These are phyloP conservation scores for Eucalyptus shirleyi DNA, from an alignment of 345 rosid genomes.

Conservation along the genomic window DNA sequence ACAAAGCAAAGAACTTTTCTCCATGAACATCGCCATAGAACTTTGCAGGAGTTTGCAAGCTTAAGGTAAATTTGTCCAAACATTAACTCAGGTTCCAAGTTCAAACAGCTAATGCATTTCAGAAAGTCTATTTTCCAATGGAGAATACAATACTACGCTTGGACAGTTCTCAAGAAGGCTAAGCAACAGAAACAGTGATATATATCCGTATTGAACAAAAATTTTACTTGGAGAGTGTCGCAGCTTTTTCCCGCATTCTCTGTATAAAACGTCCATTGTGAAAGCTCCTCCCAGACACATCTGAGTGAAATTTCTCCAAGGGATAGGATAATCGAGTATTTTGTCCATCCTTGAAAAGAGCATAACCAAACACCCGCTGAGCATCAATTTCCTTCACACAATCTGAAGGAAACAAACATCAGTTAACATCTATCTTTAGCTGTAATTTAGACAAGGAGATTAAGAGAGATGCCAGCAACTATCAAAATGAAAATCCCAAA, in stretches of 20 bases:
- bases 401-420: slow-evolving; percentile 7
- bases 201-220: neutral
- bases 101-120: neutral
- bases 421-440: neutral
- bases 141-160: neutral
- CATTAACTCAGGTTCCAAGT: neutral
- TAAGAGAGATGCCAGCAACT: neutral
- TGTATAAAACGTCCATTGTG: slow-evolving; percentile 53
- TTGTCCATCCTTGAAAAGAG: slow-evolving; percentile 35
- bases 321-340: slow-evolving; percentile 23
- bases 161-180: neutral
- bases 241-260: slow-evolving; percentile 43
- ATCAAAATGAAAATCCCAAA: neutral
- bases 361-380: slow-evolving; percentile 36
- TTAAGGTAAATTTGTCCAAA: neutral
- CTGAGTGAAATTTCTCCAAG: slow-evolving; percentile 23
- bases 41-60: neutral
- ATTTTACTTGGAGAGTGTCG: slow-evolving; percentile 26
- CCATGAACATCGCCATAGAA: neutral
- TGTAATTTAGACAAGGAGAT: neutral
- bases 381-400: slow-evolving; percentile 49
- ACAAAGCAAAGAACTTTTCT: neutral
- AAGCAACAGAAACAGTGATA: neutral
- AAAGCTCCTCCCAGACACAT: slow-evolving; percentile 43
- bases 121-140: neutral